Evolutionary conservation across 2,329 filamentous ascomycete genomes (phyloP), one percentile per base, ranked within the genome.

Genomic region (Ascochyta koolunga): DNA sequence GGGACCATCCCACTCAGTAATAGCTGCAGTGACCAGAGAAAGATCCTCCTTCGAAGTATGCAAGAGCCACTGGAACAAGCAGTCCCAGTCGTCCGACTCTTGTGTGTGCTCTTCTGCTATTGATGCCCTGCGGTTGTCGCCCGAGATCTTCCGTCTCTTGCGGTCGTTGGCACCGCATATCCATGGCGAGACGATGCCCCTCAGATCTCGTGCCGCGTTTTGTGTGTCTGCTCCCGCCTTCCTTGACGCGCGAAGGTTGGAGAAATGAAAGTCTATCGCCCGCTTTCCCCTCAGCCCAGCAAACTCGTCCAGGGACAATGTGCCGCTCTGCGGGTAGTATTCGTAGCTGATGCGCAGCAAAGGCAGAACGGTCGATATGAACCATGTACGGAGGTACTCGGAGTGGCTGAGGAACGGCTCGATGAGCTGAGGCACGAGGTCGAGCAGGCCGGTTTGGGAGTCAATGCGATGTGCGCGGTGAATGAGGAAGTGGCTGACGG

Each of bases 1-100:
- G 0, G 89, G 88, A 0, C 89, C 90, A 63, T 88, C 85, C 89
- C 89, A 93, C 59, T 89, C 83, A 56, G 86, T 82, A 29, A 92
- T 77, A 7, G 83, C 86, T 42, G 80, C 79, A 27, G 86, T 79
- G n/a, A 85, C 83, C n/a, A 86, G 77, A 22, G 73, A 77, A 81
- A 90, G 89, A 15, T 85, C 82, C 18, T 78, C 78, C 4, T 79
- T 77, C 0, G 89, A 86, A 56, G 86, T 83, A 2, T 76, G 68
- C 13, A 83, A 78, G 33, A 93, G 79, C 89, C 89, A 93, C 49
- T 82, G 78, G 46, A 89, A 84, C 4, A 88, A 79, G 58, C 83
- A 80, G 58, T 90, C 86, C 89, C 89, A 93, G 7, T 86, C 88
- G 36, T 78, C 64, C 18, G 45, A 38, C 37, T 71, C 66, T 33